Evolutionary conservation across 768 basidiomycete species (phyloP), one percentile per base, ranked within the genome.

Genomic region (Podaxis carcinomalis): DNA sequence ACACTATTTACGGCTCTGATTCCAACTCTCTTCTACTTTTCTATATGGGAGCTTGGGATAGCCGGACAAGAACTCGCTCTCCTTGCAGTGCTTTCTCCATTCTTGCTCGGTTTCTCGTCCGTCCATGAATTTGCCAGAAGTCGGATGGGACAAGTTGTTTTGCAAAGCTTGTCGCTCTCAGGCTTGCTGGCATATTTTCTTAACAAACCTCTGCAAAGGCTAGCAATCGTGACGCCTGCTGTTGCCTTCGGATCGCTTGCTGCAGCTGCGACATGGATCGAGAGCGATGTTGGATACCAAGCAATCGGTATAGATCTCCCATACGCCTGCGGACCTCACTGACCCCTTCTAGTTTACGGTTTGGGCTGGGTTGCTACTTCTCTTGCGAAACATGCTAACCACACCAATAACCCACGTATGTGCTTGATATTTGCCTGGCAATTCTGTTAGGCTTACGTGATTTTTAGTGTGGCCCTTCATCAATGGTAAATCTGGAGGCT

Each of bases 11-110:
- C 93, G 1, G 81, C 85, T 2, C 83, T 94, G 19, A 82, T 88
- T 5, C 87, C 89, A 1, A 86, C 90, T 3, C 77, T 95, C 3
- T 95, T 95, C 76, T 95, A 95, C 74, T 95, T 93, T 75, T 93
- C 91, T 25, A 85, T 96, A 19, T 95, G 93, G 93, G 83, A 92
- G 68, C 85, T 95, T 16, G 92, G 89, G 27, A 80, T 95, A 32
- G 85, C 90, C 10, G 94, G 94, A 4, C 83, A 88, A 37, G 94
- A 96, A 69, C 77, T 92, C 14, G 83, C 92, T 0, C 74, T 93
- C 2, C 75, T 95, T 7, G 80, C 83, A 6, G 84, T 85, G 6
- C 80, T 95, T 27, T 85, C 93, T 0, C 91, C 92, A 0, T 63
- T 81, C 4, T 68, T 92, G 13, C 79, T 95, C 11, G 75, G 80